Percentiles rank a stretch among this genome's conserved stretches.
Evolutionary conservation across 73 alveolate species (phyloP).

Genomic region (Tetrahymena borealis): DNA sequence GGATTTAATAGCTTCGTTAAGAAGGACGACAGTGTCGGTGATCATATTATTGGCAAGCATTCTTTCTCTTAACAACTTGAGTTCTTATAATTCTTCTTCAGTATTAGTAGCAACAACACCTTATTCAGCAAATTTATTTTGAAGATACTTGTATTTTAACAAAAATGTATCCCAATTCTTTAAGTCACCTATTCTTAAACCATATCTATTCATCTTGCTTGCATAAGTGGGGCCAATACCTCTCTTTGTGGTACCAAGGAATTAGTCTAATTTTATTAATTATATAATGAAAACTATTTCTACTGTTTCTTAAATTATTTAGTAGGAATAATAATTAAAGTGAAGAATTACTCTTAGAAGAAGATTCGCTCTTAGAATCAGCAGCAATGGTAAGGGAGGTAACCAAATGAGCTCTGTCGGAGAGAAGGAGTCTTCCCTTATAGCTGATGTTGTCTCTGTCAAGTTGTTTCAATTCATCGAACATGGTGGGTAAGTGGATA

Average conservation of each 20-base stretch:
- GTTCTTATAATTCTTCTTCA: constrained; percentile 48
- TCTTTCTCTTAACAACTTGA: constrained; percentile 52
- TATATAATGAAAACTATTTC: neutral
- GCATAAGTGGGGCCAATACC: constrained; percentile 97
- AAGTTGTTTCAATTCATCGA: constrained; percentile 62
- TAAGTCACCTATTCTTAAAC: constrained; percentile 86
- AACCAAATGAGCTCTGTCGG: constrained; percentile 81
- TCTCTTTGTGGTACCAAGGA: constrained; percentile 87
- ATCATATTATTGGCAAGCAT: constrained; percentile 60
- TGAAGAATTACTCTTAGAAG: constrained; percentile 21
- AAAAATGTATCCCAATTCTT: constrained; percentile 71
- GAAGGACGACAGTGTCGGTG: constrained; percentile 51
- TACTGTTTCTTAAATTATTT: neutral
- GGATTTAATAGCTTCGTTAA: constrained; percentile 43
- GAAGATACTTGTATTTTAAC: constrained; percentile 45
- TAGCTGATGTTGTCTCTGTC: constrained; percentile 62
- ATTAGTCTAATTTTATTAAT: constrained; percentile 11
- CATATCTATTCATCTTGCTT: constrained; percentile 74
- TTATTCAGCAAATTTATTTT: constrained; percentile 27
- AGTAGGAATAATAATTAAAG: neutral
- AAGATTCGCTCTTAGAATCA: constrained; percentile 39
- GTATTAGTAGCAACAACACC: constrained; percentile 29
- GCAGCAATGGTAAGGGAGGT: constrained; percentile 40
- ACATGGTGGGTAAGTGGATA: constrained; percentile 58
- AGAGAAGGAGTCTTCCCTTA: constrained; percentile 50